Evolutionary conservation across 2,329 filamentous ascomycete species (phyloP), one percentile per base, ranked within the genome.

Genomic region (Diaporthe batatas): DNA sequence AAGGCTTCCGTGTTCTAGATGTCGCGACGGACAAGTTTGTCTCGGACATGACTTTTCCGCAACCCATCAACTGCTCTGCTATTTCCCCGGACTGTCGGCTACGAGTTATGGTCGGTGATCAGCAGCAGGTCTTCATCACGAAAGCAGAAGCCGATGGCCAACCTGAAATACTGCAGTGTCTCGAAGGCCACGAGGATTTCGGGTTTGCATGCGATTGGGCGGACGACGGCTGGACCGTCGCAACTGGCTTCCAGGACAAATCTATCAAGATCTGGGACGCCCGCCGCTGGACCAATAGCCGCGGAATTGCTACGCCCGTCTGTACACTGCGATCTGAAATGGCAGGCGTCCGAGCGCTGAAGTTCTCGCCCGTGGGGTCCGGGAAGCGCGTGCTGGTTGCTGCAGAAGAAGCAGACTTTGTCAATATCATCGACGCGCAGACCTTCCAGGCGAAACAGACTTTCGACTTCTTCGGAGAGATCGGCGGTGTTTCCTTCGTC

Each of bases 151-250:
- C 88, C 16, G 91, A 92, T 18, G 83, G 74, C 16, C 49, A 59
- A 21, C 78, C 79, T 23, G 83, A 87, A 73, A 84, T 84, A 71
- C 86, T 88, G 75, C 86, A 91, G 76, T 82, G 83, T 34, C 86
- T 95, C 1, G 81, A 84, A 5, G 91, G 91, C 2, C 92, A 94
- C 78, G 85, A 85, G 18, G 93, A 95, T 78, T 93, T 88, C 76
- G 92, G 91, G 2, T 96, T 95, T 77, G 90, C 93, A 1, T 94
- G 92, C 77, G 93, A 92, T 76, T 96, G 93, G 93, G 91, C 93
- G 23, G 90, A 92, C 69, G 91, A 95, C 79, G 93, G 93, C 42
- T 91, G 91, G 83, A 92, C 91, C 16, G 87, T 95, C 25, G 93
- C 93, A 16, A 95, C 93, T 0, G 93, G 91, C 29, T 92, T 92